Evolutionary conservation across 768 basidiomycete genomes (phyloP).

Genomic region (Rhizopogon roseolus): DNA sequence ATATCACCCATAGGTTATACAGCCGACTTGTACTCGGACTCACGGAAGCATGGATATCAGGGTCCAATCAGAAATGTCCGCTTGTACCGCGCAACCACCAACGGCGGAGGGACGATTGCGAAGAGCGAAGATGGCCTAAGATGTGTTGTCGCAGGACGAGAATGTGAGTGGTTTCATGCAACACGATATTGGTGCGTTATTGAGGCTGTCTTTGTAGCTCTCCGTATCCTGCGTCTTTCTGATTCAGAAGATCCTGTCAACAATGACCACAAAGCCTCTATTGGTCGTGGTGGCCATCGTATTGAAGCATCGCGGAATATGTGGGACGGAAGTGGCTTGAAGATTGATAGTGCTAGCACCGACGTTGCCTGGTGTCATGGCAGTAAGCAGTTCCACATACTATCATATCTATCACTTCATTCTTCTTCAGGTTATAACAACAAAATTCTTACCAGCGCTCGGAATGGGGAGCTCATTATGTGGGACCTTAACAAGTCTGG

Average conservation of each 20-base stretch:
- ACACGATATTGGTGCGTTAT: slow-evolving; percentile 1
- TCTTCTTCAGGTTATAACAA: slow-evolving; percentile 53
- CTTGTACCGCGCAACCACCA: slow-evolving; percentile 51
- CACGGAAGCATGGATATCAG: slow-evolving; percentile 38
- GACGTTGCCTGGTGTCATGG: slow-evolving; percentile 80
- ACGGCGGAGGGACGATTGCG: slow-evolving; percentile 64
- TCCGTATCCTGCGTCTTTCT: slow-evolving; percentile 56
- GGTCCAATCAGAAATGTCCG: slow-evolving; percentile 52
- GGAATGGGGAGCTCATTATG: slow-evolving; percentile 79
- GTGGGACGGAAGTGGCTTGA: slow-evolving; percentile 75
- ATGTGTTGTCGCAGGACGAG: slow-evolving; percentile 75
- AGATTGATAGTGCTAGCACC: slow-evolving; percentile 73
- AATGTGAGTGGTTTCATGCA: slow-evolving; percentile 45
- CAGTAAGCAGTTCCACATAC: slow-evolving; percentile 32
- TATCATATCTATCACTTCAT: slow-evolving; percentile 1
- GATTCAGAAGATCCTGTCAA: slow-evolving; percentile 36
- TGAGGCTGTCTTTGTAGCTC: slow-evolving; percentile 35
- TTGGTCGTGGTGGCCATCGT: slow-evolving; percentile 58
- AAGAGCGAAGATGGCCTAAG: slow-evolving; percentile 60
- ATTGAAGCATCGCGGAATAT: slow-evolving; percentile 73
- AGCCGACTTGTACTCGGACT: slow-evolving; percentile 34
- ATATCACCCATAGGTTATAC: slow-evolving; percentile 5
- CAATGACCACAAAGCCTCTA: slow-evolving; percentile 45
- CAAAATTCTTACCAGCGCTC: slow-evolving; percentile 75
- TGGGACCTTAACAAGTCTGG: slow-evolving; percentile 75